phyloP scores from a whole-genome alignment of 2,329 filamentous ascomycete species.

The Colletotrichum truncatum region DNA sequence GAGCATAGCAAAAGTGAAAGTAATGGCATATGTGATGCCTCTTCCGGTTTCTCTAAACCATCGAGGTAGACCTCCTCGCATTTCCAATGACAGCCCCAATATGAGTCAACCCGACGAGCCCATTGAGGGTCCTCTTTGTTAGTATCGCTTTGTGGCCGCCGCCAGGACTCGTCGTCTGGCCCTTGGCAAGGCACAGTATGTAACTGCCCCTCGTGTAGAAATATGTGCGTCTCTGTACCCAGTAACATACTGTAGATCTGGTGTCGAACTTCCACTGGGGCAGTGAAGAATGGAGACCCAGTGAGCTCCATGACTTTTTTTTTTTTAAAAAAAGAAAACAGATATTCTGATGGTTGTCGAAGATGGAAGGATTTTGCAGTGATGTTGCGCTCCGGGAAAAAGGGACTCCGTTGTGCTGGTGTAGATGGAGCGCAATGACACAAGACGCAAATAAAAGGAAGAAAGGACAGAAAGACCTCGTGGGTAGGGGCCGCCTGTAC shows the following conservation, averaged over 20 bases:
- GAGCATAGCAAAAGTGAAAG: background rate
- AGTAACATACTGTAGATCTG: background rate
- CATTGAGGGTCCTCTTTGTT: background rate
- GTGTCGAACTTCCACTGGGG: background rate
- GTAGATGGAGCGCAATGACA: no score
- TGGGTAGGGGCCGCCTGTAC: no score
- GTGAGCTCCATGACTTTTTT: no score
- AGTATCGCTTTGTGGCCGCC: background rate
- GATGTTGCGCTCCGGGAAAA: no score
- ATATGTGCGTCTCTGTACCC: background rate
- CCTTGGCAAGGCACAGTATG: background rate
- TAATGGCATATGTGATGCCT: accelerated
- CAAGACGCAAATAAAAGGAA: no score
- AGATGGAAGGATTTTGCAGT: no score
- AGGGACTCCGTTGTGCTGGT: no score
- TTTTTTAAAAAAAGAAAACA: no score
- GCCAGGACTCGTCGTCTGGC: background rate
- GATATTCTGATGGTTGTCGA: no score
- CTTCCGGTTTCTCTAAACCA: background rate
- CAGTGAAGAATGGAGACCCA: background rate
- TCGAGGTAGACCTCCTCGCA: background rate
- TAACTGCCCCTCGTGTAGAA: background rate
- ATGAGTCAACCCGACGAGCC: background rate
- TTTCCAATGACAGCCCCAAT: background rate
- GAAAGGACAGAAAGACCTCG: no score